phyloP scores from a whole-genome alignment of 2,329 filamentous ascomycete genomes.

The Monilinia polystroma region DNA sequence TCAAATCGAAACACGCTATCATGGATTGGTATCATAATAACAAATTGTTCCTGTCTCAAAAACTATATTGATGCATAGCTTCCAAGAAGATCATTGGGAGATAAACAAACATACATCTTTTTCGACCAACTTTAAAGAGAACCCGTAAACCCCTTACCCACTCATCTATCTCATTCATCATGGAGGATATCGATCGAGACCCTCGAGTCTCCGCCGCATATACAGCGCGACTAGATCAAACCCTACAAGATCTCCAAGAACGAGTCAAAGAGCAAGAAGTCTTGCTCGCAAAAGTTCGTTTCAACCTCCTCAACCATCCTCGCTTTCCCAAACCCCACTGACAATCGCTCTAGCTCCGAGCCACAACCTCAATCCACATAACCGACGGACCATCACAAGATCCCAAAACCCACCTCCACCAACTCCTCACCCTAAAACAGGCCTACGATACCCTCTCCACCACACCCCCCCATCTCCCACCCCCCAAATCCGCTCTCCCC shows the following conservation, averaged over 20 bases:
- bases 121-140: neutral
- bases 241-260: constrained; percentile 64
- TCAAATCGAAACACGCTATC: constrained; percentile 6
- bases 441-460: constrained; percentile 65
- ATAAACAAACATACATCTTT: too few relatives aligned
- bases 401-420: constrained; percentile 42
- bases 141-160: neutral
- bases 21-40: neutral
- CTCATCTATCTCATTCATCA: neutral
- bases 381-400: constrained; percentile 37
- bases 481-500: constrained; percentile 65
- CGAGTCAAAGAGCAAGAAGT: constrained; percentile 55
- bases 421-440: constrained; percentile 55
- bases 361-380: constrained; percentile 29
- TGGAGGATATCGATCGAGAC: constrained; percentile 25
- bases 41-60: neutral
- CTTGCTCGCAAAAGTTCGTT: constrained; percentile 48
- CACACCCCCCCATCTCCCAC: constrained; percentile 64
- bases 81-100: neutral
- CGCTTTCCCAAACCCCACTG: constrained; percentile 14
- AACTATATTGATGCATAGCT: neutral
- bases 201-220: constrained; percentile 45
- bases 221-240: constrained; percentile 60
- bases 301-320: neutral
- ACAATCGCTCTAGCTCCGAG: constrained; percentile 34